phyloP scores from a whole-genome alignment of 768 basidiomycete genomes.

The Mycena galopus region DNA sequence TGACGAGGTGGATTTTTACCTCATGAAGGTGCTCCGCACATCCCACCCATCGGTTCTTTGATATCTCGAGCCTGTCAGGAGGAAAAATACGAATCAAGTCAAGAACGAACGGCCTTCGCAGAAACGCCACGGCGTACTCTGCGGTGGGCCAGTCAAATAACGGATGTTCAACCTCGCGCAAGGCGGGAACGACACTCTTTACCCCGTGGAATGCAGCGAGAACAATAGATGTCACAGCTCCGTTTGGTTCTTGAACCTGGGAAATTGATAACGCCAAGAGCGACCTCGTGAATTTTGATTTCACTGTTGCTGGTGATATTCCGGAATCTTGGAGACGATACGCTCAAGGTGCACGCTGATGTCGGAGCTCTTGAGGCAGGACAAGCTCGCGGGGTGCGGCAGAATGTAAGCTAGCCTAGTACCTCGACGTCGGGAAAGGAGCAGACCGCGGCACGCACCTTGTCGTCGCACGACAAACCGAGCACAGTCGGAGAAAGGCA shows the following conservation, averaged over 20 bases:
- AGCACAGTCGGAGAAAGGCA: conserved; percentile 1
- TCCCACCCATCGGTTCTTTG: background rate
- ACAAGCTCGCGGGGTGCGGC: background rate
- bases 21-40: conserved; percentile 16
- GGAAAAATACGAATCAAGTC: background rate
- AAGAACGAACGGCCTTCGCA: too few species aligned
- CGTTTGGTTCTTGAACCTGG: background rate
- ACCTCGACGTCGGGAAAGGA: background rate
- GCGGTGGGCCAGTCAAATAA: background rate
- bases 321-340: background rate
- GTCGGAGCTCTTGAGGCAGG: background rate
- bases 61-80: background rate
- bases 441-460: background rate
- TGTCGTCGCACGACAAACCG: background rate
- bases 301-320: background rate
- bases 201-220: background rate
- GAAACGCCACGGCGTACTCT: too few species aligned
- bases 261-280: background rate
- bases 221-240: background rate
- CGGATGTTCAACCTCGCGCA: conserved; percentile 6
- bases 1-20: conserved; percentile 1
- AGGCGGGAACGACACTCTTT: conserved; percentile 15
- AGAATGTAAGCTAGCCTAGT: too few species aligned
- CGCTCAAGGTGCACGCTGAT: background rate
- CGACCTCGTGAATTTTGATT: too few species aligned